Percentiles rank a stretch among this genome's conserved stretches.
phyloP scores from a whole-genome alignment of 371 early-diverging fungal genomes.

The Apophysomyces sp. region DNA sequence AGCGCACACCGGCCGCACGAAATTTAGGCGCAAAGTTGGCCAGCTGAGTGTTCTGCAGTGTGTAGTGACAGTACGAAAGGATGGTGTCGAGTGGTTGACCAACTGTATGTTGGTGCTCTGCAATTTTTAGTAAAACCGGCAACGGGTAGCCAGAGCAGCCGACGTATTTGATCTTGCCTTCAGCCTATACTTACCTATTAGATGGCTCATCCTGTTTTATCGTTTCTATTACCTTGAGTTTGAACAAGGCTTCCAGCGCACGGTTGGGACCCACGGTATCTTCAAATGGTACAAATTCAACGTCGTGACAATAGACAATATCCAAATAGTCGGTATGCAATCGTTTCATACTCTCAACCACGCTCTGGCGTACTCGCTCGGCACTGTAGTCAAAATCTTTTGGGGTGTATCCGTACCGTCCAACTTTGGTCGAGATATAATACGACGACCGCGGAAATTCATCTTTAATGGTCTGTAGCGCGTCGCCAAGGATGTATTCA shows the following conservation, averaged over 20 bases:
- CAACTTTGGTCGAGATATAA: conserved; percentile 72
- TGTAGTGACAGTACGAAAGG: conserved; percentile 76
- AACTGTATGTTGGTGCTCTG: conserved; percentile 58
- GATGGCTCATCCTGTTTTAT: background rate
- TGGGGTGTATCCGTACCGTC: conserved; percentile 69
- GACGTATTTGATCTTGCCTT: conserved; percentile 68
- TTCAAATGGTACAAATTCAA: conserved; percentile 74
- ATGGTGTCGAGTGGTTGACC: conserved; percentile 68
- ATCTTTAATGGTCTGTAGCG: conserved; percentile 43
- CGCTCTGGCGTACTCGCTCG: conserved; percentile 52
- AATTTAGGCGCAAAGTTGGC: conserved; percentile 55
- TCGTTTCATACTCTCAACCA: conserved; percentile 62
- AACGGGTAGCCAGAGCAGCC: conserved; percentile 81
- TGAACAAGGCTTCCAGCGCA: conserved; percentile 67
- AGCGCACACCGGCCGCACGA: conserved; percentile 60
- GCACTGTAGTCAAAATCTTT: conserved; percentile 72
- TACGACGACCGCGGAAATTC: conserved; percentile 67
- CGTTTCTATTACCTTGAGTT: conserved; percentile 54
- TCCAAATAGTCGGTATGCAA: conserved; percentile 75
- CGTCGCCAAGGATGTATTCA: conserved; percentile 71
- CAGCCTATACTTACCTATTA: conserved; percentile 19
- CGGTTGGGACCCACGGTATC: conserved; percentile 52
- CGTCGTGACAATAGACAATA: conserved; percentile 75
- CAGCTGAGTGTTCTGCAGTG: conserved; percentile 66
- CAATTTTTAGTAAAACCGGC: conserved; percentile 64